Evolutionary conservation across 2,329 filamentous ascomycete genomes (phyloP).

Genomic region (Botryotinia narcissicola): DNA sequence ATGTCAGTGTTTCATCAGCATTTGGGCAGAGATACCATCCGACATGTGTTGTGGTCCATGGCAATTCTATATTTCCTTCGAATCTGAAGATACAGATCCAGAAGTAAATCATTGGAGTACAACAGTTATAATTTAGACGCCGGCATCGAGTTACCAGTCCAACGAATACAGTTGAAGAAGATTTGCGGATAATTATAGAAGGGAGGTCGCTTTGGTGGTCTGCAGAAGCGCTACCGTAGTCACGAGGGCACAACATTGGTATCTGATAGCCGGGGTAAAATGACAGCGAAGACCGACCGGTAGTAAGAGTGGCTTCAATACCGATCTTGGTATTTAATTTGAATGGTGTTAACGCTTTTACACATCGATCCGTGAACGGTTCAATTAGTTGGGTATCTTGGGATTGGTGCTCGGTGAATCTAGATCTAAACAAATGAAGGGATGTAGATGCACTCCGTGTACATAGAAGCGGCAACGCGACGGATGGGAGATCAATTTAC

Average conservation of each 20-base stretch:
- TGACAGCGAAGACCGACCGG: slow-evolving; percentile 5
- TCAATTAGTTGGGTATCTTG: not conserved
- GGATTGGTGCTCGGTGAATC: slow-evolving; percentile 6
- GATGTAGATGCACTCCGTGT: not conserved
- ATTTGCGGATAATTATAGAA: slow-evolving; percentile 14
- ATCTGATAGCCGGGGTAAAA: slow-evolving; percentile 10
- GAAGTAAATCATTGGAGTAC: slow-evolving; percentile 10
- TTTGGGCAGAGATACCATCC: not conserved
- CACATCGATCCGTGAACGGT: not conserved
- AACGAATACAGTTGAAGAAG: not conserved
- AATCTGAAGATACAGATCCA: not conserved
- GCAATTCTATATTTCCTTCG: not conserved
- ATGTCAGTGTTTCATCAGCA: not conserved
- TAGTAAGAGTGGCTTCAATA: not conserved
- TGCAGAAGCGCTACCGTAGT: slow-evolving; percentile 10
- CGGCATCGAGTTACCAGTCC: slow-evolving; percentile 4
- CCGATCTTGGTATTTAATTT: not conserved
- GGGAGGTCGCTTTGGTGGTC: slow-evolving; percentile 8
- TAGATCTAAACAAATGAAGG: not conserved
- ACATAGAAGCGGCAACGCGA: not conserved
- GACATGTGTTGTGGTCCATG: not conserved
- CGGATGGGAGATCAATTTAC: slow-evolving; percentile 2
- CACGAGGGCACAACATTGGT: slow-evolving; percentile 7
- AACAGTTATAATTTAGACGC: slow-evolving; percentile 2
- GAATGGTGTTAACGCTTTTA: slow-evolving; percentile 4